These are phyloP conservation scores for Phytophthora hybrid DNA, from an alignment of 352 stramenopile species.

Conservation along the genomic window DNA sequence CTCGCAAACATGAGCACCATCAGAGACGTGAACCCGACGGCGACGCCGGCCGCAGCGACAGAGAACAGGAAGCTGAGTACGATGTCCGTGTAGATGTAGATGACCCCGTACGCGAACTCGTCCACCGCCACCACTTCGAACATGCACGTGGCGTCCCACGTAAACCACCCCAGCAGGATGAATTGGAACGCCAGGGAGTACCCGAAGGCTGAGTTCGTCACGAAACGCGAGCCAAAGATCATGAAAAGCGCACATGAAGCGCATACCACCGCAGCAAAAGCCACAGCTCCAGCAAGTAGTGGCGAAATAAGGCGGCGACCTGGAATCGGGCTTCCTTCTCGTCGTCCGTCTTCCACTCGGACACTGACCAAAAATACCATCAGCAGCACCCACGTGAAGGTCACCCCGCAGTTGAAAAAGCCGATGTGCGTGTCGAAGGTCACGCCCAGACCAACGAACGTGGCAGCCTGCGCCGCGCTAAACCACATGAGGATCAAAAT, in stretches of 20 bases:
- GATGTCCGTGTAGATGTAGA: conserved; percentile 67
- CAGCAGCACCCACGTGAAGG: conserved; percentile 43
- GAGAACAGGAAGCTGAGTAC: conserved; percentile 46
- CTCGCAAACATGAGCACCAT: conserved; percentile 23
- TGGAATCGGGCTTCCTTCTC: not conserved
- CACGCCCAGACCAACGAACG: conserved; percentile 44
- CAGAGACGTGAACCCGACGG: conserved; percentile 27
- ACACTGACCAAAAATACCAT: conserved; percentile 36
- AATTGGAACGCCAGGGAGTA: conserved; percentile 49
- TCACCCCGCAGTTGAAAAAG: conserved; percentile 52
- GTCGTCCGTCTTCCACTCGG: conserved; percentile 17
- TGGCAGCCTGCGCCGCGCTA: conserved; percentile 35
- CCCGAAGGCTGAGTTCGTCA: conserved; percentile 36
- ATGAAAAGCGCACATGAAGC: conserved; percentile 27
- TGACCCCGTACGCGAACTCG: conserved; percentile 55
- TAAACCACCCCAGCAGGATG: conserved; percentile 48
- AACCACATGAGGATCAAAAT: conserved; percentile 45
- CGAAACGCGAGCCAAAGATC: conserved; percentile 33
- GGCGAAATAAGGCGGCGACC: conserved; percentile 32
- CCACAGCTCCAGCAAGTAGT: conserved; percentile 25
- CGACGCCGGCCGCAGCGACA: conserved; percentile 24
- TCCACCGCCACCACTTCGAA: conserved; percentile 52
- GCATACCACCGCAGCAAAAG: conserved; percentile 30
- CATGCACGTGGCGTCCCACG: conserved; percentile 48
- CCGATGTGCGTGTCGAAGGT: conserved; percentile 45